Base-by-base conservation (phyloP, 2,329 filamentous ascomycete genomes). In the Chlorencoelia australis region DNA sequence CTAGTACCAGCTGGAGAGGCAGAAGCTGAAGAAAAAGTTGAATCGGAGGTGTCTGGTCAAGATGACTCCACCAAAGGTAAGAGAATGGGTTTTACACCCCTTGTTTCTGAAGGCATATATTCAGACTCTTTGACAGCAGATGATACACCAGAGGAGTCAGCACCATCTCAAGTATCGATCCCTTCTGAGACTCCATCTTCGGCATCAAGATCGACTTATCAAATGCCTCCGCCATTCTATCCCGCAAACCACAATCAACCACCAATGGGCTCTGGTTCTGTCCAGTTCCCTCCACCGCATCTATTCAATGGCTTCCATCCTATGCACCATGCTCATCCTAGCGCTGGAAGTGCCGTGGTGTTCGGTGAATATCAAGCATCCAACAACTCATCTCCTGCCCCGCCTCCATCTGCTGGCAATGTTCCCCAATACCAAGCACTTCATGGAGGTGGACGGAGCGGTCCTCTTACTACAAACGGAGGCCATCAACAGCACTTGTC, bases 351-450 rank as follows among this genome's bases (percentile, higher is more conserved):
- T 51, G n/a, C n/a, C n/a, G 58, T 76, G 34, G 64, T 75, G 43
- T 76, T 78, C 48, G 70, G 70, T 21, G 62, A 61, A 5, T 69
- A 71, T 42, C 59, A 66, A 20, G 67, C 65, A 13, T 78, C 75
- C 9, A 68, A 70, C 48, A 68, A 64, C 35, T 70, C 73, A 1
- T 79, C 75, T 4, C 75, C 75, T 2, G 69, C 62, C 14, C 66
- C 66, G 27, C 70, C 69, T 35, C 62, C 57, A 30, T 65, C 65
- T 10, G 63, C 69, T n/a, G 61, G 63, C 6, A 61, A 66, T 46
- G 46, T 59, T 19, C 50, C 57, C 16, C 49, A 48, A 33, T 56
- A 35, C 59, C 37, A 37, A 25, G 35, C 41, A 18, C 40, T 37
- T 22, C 37, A 37, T 20, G 36, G 33, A 25, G 35, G 26, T 35